Percentiles rank a stretch among this genome's conserved stretches.
These are phyloP conservation scores for Alternaria viburni DNA, from an alignment of 2,329 filamentous ascomycete species.

Conservation along the genomic window DNA sequence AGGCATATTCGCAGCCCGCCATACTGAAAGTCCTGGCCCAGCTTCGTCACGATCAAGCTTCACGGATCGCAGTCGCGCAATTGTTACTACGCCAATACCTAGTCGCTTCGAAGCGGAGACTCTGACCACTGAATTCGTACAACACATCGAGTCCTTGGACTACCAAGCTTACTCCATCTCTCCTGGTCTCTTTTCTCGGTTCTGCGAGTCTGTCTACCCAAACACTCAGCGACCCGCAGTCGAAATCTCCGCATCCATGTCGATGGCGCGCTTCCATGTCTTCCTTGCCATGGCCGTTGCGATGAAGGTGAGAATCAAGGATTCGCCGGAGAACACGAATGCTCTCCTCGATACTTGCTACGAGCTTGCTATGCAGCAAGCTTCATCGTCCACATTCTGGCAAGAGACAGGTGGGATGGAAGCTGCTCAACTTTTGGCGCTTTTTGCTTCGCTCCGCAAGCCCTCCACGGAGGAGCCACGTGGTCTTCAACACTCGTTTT, in stretches of 20 bases:
- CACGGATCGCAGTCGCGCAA: conserved; percentile 41
- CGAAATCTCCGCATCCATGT: conserved; percentile 30
- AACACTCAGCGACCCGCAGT: conserved; percentile 28
- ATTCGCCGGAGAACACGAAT: conserved; percentile 38
- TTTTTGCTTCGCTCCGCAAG: conserved; percentile 43
- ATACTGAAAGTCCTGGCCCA: conserved; percentile 34
- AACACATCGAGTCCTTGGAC: conserved; percentile 32
- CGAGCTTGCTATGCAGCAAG: conserved; percentile 45
- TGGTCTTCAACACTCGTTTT: conserved; percentile 39
- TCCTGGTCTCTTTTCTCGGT: conserved; percentile 31
- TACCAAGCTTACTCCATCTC: conserved; percentile 36
- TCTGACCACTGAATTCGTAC: conserved; percentile 41
- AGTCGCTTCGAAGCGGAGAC: conserved; percentile 48
- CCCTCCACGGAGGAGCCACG: conserved; percentile 21
- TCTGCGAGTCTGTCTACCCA: conserved; percentile 44
- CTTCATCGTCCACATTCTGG: conserved; percentile 40
- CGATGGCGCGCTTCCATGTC: conserved; percentile 46
- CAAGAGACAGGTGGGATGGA: conserved; percentile 42
- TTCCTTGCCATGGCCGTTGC: conserved; percentile 47
- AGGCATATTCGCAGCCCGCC: conserved; percentile 39
- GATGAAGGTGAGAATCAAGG: conserved; percentile 43
- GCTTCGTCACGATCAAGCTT: conserved; percentile 36
- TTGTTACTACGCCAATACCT: conserved; percentile 38
- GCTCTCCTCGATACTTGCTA: conserved; percentile 45
- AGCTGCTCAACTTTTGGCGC: conserved; percentile 37